Evolutionary conservation across 2,329 filamentous ascomycete genomes (phyloP), one percentile per base, ranked within the genome.

Genomic region (Diplodia mutila): DNA sequence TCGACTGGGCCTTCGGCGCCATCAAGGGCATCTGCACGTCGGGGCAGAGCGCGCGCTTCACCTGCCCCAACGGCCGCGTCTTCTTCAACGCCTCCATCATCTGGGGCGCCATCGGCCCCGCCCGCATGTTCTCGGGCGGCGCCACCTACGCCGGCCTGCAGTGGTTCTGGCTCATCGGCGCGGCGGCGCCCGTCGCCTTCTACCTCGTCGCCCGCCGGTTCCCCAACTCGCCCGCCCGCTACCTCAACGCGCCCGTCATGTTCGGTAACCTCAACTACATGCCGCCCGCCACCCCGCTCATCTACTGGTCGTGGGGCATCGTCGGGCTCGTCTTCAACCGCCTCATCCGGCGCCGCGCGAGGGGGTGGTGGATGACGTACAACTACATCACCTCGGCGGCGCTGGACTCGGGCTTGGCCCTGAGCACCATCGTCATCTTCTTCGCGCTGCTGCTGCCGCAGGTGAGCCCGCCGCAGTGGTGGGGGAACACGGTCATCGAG

Each of bases 81-180:
- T 90, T 90, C 74, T 90, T 89, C 73, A 85, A 87, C 9, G 87
- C 88, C 0, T 89, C 86, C 0, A 85, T 91, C 34, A 90, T 90
- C 70, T 91, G 88, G 88, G 88, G 89, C 16, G 83, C 89, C 48
- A 85, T 90, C 67, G 88, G 88, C 0, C 54, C 57, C 18, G 39
- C 39, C 4, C 85, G 87, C 70, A 86, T 90, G 75, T 90, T 90
- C 79, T 87, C 85, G 1, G 85, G 85, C 0, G 87, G 86, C 4
- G 84, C 87, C 69, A 84, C 90, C 71, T 90, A 90, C 80, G 83
- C 83, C 0, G 82, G 83, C 2, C 84, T 90, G 52, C 87, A 89
- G 70, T 70, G 81, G 70, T 89, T 89, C 80, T 90, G 89, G 78
- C 71, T 80, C 68, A 53, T 89, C 54, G 88, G 88, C 67, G 85